These are phyloP conservation scores for Geotrichum histeridarum DNA, from an alignment of 1,139 yeast genomes.

Conservation along the genomic window DNA sequence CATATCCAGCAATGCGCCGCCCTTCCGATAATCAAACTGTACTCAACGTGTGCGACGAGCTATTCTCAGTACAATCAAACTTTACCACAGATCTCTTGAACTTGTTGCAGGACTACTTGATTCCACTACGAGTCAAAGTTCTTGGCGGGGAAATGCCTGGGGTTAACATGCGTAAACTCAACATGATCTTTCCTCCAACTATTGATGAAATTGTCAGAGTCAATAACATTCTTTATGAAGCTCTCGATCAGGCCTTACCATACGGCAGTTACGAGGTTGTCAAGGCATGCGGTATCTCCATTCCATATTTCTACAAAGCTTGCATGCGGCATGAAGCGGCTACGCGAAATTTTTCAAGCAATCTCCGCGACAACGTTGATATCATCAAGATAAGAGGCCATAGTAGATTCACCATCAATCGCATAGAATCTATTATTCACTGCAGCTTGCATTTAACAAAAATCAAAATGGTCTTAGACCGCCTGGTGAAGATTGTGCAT, in stretches of 20 bases:
- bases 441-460: slow-evolving; percentile 69
- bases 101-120: slow-evolving; percentile 68
- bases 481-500: slow-evolving; percentile 43
- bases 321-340: slow-evolving; percentile 94
- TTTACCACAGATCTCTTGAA: slow-evolving; percentile 67
- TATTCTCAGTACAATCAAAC: slow-evolving; percentile 64
- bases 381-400: not conserved
- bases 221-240: slow-evolving; percentile 75
- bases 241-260: slow-evolving; percentile 60
- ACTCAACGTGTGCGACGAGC: slow-evolving; percentile 57
- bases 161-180: slow-evolving; percentile 56
- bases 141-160: slow-evolving; percentile 48
- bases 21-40: slow-evolving; percentile 30
- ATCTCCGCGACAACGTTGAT: slow-evolving; percentile 37
- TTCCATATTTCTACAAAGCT: slow-evolving; percentile 89
- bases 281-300: slow-evolving; percentile 69
- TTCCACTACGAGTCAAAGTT: slow-evolving; percentile 71
- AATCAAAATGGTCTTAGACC: slow-evolving; percentile 58
- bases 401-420: slow-evolving; percentile 46
- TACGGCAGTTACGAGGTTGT: slow-evolving; percentile 70
- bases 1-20: slow-evolving; percentile 22
- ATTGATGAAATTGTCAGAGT: slow-evolving; percentile 88
- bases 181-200: slow-evolving; percentile 85
- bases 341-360: slow-evolving; percentile 48
- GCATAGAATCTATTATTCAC: slow-evolving; percentile 63